Percentiles rank a stretch among this genome's conserved stretches.
Conservation (phyloP, 768 basidiomycete genomes). For the Suillus occidentalis region DNA sequence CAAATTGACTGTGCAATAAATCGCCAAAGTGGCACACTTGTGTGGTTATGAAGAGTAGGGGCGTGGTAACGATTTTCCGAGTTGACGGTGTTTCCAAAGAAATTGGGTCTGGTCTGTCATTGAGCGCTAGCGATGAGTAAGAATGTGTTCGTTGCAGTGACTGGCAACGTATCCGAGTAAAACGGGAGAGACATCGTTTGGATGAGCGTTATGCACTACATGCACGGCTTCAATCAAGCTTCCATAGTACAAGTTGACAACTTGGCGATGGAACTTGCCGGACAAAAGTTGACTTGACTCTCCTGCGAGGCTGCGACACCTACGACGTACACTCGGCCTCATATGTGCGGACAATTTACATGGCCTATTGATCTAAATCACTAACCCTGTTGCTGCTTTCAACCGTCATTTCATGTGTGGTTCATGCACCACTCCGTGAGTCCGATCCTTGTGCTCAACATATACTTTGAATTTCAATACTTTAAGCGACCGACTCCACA, state of each 20-base stretch:
- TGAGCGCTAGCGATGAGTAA: neutral
- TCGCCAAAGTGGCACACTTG: neutral
- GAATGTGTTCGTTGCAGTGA: neutral
- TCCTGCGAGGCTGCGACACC: no score
- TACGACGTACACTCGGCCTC: no score
- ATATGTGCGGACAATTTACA: no score
- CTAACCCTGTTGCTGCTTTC: no score
- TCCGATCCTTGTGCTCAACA: neutral
- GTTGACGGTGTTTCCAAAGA: neutral
- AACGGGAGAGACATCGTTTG: neutral
- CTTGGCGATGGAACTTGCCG: no score
- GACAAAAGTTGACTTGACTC: no score
- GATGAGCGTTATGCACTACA: neutral
- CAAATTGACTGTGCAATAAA: neutral
- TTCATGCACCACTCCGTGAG: neutral
- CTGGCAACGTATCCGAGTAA: neutral
- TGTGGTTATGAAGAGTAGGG: neutral
- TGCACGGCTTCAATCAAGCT: neutral
- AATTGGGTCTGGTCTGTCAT: neutral
- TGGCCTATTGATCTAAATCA: no score
- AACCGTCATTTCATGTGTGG: neutral
- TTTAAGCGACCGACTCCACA: neutral
- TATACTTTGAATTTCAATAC: neutral
- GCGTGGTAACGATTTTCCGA: neutral
- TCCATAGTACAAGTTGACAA: no score